Conservation (phyloP, 2,329 filamentous ascomycete species). For the Ascochyta fabae region DNA sequence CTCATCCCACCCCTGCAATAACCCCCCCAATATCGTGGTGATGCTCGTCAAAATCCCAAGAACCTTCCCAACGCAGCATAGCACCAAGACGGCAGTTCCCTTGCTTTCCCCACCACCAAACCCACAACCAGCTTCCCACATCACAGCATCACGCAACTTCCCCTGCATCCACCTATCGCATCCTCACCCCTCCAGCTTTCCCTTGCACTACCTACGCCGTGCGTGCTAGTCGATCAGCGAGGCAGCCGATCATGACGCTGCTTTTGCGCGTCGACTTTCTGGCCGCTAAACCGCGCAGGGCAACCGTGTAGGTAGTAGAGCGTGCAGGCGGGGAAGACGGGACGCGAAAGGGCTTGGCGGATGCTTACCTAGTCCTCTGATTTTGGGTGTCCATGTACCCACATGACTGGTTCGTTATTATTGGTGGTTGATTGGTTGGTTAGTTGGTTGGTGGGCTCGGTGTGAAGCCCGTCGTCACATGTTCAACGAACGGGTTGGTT, state of each 20-base stretch:
- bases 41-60: not conserved
- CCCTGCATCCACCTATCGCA: not conserved
- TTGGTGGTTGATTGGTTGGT: too few relatives aligned
- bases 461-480: not conserved
- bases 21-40: not conserved
- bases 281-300: not conserved
- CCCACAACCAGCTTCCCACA: not conserved
- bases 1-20: not conserved
- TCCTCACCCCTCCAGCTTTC: not conserved
- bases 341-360: not conserved
- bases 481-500: not conserved
- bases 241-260: constrained; percentile 6
- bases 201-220: not conserved
- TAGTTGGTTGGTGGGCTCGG: not conserved
- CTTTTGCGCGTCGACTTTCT: not conserved
- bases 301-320: not conserved
- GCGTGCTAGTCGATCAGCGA: not conserved
- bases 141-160: not conserved
- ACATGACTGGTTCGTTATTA: not conserved
- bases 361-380: not conserved
- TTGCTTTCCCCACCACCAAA: not conserved
- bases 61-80: not conserved
- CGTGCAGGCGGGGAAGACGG: constrained; percentile 6
- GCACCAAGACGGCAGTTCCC: constrained; percentile 4
- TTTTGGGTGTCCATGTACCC: too few relatives aligned